A percentile compares a stretch with the other conserved stretches of the same genome.
Conservation (phyloP, 2,329 filamentous ascomycete genomes). For the Pseudocercospora cruenta region DNA sequence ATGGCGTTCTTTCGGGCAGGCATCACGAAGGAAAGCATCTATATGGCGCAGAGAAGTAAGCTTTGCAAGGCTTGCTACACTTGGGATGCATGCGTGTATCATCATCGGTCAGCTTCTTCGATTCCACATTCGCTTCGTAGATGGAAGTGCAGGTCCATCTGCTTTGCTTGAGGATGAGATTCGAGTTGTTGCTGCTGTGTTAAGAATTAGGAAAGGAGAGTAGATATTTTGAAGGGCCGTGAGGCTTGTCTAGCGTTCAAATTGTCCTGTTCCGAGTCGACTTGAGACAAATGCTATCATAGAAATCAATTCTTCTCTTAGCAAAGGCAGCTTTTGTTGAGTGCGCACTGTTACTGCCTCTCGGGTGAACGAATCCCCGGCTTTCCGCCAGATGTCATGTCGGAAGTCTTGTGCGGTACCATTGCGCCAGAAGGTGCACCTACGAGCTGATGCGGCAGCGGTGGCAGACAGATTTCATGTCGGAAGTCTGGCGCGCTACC, state of each 20-base stretch:
- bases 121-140: neutral
- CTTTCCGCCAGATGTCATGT: too few species aligned
- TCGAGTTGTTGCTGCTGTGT: neutral
- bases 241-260: neutral
- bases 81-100: neutral
- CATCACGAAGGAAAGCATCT: constrained; percentile 3
- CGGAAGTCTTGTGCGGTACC: too few species aligned
- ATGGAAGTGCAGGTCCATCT: neutral
- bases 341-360: too few species aligned
- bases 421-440: too few species aligned
- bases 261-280: too few species aligned
- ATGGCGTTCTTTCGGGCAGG: constrained; percentile 14
- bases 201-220: neutral
- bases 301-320: too few species aligned
- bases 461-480: too few species aligned
- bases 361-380: too few species aligned
- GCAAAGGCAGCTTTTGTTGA: too few species aligned
- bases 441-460: too few species aligned
- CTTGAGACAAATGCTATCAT: too few species aligned
- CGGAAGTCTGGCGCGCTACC: too few species aligned
- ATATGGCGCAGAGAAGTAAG: neutral
- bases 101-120: neutral
- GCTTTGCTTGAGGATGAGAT: neutral
- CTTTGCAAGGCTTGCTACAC: neutral
- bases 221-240: neutral